Percentiles rank a stretch among this genome's conserved stretches.
Evolutionary conservation across 257 asterid genomes (phyloP).

Genomic region (Fraxinus americana): DNA sequence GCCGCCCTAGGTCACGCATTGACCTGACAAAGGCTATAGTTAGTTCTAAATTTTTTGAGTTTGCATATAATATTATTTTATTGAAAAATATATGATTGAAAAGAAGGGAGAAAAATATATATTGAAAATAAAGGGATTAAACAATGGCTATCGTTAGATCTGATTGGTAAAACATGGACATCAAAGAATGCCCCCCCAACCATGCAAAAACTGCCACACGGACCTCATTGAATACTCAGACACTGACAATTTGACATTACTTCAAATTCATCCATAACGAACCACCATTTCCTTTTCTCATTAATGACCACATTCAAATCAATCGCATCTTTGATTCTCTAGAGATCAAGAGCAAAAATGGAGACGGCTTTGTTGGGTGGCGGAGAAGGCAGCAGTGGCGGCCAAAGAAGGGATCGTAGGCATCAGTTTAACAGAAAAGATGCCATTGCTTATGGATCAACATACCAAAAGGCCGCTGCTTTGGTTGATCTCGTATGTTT

Average conservation of each 20-base stretch:
- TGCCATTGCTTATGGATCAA: slow-evolving; percentile 82
- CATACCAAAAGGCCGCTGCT: slow-evolving; percentile 92
- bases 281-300: background rate
- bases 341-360: slow-evolving; percentile 40
- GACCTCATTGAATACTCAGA: background rate
- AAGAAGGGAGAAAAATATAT: too few species aligned
- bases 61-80: too few species aligned
- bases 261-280: background rate
- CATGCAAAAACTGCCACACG: background rate
- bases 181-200: background rate
- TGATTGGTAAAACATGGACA: too few species aligned
- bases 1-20: too few species aligned
- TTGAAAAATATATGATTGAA: too few species aligned
- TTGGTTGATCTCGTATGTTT: slow-evolving; percentile 87
- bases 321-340: slow-evolving; percentile 19
- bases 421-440: slow-evolving; percentile 44
- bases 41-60: too few species aligned
- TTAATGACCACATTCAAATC: background rate
- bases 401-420: slow-evolving; percentile 29
- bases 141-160: too few species aligned
- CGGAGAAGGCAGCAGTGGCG: slow-evolving; percentile 33
- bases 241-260: background rate
- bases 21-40: too few species aligned
- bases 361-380: slow-evolving; percentile 52
- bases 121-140: too few species aligned